phyloP scores from a whole-genome alignment of 2,329 filamentous ascomycete species.

The Phoma sp. region DNA sequence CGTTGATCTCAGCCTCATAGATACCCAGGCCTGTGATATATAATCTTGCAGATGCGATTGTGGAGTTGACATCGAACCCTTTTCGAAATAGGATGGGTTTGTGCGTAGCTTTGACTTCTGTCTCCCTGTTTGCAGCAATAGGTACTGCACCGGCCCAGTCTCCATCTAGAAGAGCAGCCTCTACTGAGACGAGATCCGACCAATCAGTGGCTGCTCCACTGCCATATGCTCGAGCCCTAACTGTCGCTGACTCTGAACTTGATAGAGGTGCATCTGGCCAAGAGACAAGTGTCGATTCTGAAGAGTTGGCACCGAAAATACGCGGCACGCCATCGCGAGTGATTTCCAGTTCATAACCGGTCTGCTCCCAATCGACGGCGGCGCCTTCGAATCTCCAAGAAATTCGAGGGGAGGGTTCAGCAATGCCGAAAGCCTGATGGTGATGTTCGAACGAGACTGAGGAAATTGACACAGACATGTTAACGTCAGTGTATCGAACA shows the following conservation, averaged over 20 bases:
- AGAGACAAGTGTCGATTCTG: slow-evolving; percentile 52
- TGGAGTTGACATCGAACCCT: slow-evolving; percentile 17
- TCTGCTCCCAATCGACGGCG: slow-evolving; percentile 54
- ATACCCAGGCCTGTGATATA: slow-evolving; percentile 28
- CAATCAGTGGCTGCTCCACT: slow-evolving; percentile 32
- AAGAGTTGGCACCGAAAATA: slow-evolving; percentile 40
- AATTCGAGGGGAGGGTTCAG: slow-evolving; percentile 54
- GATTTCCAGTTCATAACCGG: slow-evolving; percentile 56
- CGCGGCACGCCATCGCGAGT: slow-evolving; percentile 28
- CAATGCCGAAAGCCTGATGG: slow-evolving; percentile 53
- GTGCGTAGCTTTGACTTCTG: slow-evolving; percentile 29
- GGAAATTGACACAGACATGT: slow-evolving; percentile 52
- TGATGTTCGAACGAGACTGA: slow-evolving; percentile 55
- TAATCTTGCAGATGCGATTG: slow-evolving; percentile 14
- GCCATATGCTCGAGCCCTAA: slow-evolving; percentile 41
- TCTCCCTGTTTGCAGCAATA: slow-evolving; percentile 26
- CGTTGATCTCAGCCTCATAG: slow-evolving; percentile 27
- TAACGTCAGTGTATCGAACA: background rate
- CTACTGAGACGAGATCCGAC: slow-evolving; percentile 39
- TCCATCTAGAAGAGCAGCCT: slow-evolving; percentile 43
- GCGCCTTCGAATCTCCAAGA: slow-evolving; percentile 57
- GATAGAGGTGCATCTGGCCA: slow-evolving; percentile 52
- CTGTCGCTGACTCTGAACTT: slow-evolving; percentile 34
- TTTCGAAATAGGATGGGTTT: slow-evolving; percentile 49
- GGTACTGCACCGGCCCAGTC: slow-evolving; percentile 45